These are phyloP conservation scores for Myxozyma sirexii DNA, from an alignment of 805 yeast species.

Conservation along the genomic window DNA sequence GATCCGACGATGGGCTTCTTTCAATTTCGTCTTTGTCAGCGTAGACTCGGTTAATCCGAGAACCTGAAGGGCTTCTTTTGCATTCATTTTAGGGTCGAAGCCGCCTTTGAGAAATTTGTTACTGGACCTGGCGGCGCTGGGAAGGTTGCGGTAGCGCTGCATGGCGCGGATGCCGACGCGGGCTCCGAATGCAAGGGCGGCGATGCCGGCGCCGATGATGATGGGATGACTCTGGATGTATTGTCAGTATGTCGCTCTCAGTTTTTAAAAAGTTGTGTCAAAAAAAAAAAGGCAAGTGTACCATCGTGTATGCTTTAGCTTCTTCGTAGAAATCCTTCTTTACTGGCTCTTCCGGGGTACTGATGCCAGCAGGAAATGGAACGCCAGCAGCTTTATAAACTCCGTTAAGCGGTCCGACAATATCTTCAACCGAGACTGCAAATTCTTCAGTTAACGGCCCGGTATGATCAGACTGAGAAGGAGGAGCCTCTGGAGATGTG, in stretches of 20 bases:
- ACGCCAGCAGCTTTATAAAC: neutral
- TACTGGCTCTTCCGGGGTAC: neutral
- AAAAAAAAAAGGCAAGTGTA: neutral
- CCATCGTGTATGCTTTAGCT: conserved; percentile 33
- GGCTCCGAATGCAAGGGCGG: conserved; percentile 35
- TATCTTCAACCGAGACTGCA: conserved; percentile 24
- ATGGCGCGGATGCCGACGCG: conserved; percentile 34
- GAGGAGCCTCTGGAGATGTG: neutral
- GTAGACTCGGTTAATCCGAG: conserved; percentile 42
- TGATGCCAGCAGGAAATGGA: neutral
- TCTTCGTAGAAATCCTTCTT: conserved; percentile 16
- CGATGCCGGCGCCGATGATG: conserved; percentile 36
- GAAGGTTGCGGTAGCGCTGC: conserved; percentile 25
- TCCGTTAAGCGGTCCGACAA: conserved; percentile 17
- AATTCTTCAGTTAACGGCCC: conserved; percentile 5
- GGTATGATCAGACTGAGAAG: neutral
- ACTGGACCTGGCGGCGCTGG: conserved; percentile 14
- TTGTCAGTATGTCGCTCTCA: neutral
- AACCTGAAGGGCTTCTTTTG: conserved; percentile 36
- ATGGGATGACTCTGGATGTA: conserved; percentile 34
- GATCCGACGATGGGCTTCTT: conserved; percentile 69
- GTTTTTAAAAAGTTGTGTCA: no score
- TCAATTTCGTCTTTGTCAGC: conserved; percentile 50
- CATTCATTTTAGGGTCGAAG: conserved; percentile 68
- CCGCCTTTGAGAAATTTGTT: conserved; percentile 81